Base-by-base conservation (phyloP, 2,329 filamentous ascomycete species). In the Pseudogymnoascus sp. region DNA sequence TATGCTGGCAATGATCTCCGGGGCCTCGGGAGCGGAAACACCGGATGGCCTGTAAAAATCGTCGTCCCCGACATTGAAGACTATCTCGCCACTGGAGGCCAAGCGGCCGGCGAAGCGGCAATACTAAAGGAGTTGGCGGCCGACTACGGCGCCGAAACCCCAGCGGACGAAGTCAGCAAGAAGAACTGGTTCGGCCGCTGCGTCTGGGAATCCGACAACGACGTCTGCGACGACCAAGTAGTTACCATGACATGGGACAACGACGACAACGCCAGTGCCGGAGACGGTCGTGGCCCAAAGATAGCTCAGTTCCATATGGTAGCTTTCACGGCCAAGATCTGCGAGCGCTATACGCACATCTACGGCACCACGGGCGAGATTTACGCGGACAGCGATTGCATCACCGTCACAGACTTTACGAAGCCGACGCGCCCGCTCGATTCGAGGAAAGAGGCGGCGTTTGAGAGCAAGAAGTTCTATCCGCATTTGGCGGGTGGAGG, bases 1-100 rank as follows among this genome's bases (percentile, higher is more conserved):
- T 96, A 97, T 72, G 77, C 90, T 4, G 87, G 91, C 41, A 77
- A 82, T 5, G 81, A 87, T 11, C 80, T 81, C 38, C 74, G 75
- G 49, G 82, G 84, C 0, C 70, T 96, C 0, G 81, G 80, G 5
- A 79, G 82, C 1, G 88, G 88, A 3, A 88, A 90, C 68, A 84
- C 79, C 0, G 79, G 79, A 8, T 97, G 92, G 92, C 94, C 93
- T 0, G 82, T 97, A 62, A 88, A 89, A 66, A 90, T 97, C 62
- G 90, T 97, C n/a, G 84, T 91, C 49, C 91, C 91, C 0, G 92
- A 97, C 68, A 94, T 97, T 62, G 93, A 97, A 75, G 90, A 92
- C 66, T 85, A 86, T 61, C 79, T 83, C 25, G 69, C 72, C 1
- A 75, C 71, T 0, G 69, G 73, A 0, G 82, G 82, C 0, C 67